Evolutionary conservation across 2,329 filamentous ascomycete genomes (phyloP).

Genomic region (Xenoacremonium recifei): DNA sequence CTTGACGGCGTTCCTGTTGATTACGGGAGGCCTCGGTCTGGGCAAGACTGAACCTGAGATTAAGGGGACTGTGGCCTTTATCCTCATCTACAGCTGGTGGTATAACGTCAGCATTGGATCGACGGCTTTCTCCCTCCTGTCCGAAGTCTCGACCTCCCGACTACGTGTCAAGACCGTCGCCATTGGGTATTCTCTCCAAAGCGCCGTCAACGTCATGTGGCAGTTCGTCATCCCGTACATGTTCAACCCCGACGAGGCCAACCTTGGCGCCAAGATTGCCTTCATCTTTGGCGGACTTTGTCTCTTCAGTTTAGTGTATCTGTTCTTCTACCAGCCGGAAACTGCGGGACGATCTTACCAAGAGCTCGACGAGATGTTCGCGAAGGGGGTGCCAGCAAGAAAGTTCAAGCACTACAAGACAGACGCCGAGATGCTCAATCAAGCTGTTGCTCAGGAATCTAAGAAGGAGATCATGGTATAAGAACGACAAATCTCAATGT

Average conservation of each 20-base stretch:
- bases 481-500: neutral
- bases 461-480: neutral
- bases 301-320: conserved; percentile 8
- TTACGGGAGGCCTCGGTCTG: conserved; percentile 6
- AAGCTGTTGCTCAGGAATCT: neutral
- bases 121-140: conserved; percentile 9
- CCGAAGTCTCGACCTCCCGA: conserved; percentile 12
- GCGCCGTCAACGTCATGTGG: conserved; percentile 15
- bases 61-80: conserved; percentile 6
- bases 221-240: conserved; percentile 14
- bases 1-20: conserved; percentile 9
- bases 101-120: conserved; percentile 13
- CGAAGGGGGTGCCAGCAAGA: conserved; percentile 4
- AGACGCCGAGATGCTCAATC: neutral
- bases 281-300: conserved; percentile 16
- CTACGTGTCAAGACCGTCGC: conserved; percentile 16
- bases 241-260: conserved; percentile 15
- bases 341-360: conserved; percentile 18
- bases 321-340: conserved; percentile 17
- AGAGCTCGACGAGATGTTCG: conserved; percentile 18
- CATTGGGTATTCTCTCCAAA: conserved; percentile 11
- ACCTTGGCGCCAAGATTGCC: conserved; percentile 13
- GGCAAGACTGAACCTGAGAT: conserved; percentile 4
- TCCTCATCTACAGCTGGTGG: conserved; percentile 13
- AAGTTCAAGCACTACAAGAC: neutral